These are phyloP conservation scores for Plasmodium ovale DNA, from an alignment of 169 alveolate species.

Conservation along the genomic window DNA sequence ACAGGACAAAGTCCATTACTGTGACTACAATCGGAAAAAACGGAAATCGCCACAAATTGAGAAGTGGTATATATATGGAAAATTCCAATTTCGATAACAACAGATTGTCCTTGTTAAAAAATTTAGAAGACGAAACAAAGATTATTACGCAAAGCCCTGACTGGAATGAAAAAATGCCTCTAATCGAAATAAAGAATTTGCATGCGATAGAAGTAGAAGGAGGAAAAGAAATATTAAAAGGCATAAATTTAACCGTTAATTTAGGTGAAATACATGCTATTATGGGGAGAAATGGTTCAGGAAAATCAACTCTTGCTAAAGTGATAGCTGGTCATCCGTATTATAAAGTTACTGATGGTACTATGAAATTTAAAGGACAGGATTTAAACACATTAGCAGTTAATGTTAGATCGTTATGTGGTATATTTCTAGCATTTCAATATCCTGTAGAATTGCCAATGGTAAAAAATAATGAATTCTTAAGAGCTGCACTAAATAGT, in stretches of 20 bases:
- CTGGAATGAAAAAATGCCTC: constrained; percentile 75
- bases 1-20: neutral
- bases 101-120: constrained; percentile 53
- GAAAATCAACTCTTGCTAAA: constrained; percentile 81
- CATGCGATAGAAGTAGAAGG: constrained; percentile 80
- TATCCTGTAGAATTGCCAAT: constrained; percentile 83
- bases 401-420: constrained; percentile 78
- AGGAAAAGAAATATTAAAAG: constrained; percentile 77
- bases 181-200: constrained; percentile 74
- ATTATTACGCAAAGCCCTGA: constrained; percentile 35
- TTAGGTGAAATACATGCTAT: constrained; percentile 80
- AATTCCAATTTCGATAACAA: constrained; percentile 28
- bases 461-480: constrained; percentile 79
- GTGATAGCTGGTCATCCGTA: constrained; percentile 83
- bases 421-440: constrained; percentile 83
- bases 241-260: constrained; percentile 69
- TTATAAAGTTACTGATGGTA: constrained; percentile 78
- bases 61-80: constrained; percentile 36
- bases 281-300: constrained; percentile 84
- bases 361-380: constrained; percentile 75
- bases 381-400: constrained; percentile 78
- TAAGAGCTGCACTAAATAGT: constrained; percentile 77
- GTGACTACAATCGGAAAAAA: constrained; percentile 9
- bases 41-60: constrained; percentile 3
- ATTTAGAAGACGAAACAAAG: constrained; percentile 63